Base-by-base conservation (phyloP, 331 rosid species). In the Quercus phellos region DNA sequence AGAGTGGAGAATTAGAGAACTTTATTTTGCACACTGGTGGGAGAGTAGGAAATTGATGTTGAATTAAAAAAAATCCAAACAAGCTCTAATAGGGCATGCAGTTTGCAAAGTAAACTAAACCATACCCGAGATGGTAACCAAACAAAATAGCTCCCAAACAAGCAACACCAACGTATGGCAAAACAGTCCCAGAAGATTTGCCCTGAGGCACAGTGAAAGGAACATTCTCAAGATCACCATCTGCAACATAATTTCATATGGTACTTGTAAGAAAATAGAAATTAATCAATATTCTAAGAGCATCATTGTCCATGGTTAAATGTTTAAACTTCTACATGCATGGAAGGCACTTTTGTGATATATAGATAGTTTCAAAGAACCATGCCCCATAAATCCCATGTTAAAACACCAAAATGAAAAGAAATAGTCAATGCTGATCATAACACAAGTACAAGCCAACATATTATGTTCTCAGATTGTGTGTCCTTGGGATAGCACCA, bases 91-190 rank as follows among this genome's bases (percentile, higher is more conserved):
- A 55, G 55, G 69, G 51, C 2, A 71, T 55, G 13, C 58, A 14
- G 13, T 59, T 56, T 56, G 46, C 0, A 2, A 55, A 29, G 29
- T 30, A 63, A 67, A 54, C 50, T 29, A 74, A 56, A 68, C 55
- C 78, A 70, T 92, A 94, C 99, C 97, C 99, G 11, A 94, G 91
- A 85, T 94, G 99, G 78, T 94, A 94, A 68, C 99, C 99, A 80
- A 94, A 94, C 81, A 94, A 88, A 80, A 94, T 90, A 74, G 99
- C 99, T 81, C 99, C 99, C 24, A 94, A 94, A 85, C 99, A 94
- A 79, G 99, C 97, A 84, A 94, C 90, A 21, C 98, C 97, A 22
- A 94, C 99, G 83, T 61, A 94, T 26, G 99, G 99, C 78, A 94
- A 88, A 70, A 94, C 99, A 66, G 91, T 86, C 85, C 98, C 99